A percentile compares a stretch with the other conserved stretches of the same genome.
phyloP scores from a whole-genome alignment of 768 basidiomycete genomes.

The Hysterangium stoloniferum region DNA sequence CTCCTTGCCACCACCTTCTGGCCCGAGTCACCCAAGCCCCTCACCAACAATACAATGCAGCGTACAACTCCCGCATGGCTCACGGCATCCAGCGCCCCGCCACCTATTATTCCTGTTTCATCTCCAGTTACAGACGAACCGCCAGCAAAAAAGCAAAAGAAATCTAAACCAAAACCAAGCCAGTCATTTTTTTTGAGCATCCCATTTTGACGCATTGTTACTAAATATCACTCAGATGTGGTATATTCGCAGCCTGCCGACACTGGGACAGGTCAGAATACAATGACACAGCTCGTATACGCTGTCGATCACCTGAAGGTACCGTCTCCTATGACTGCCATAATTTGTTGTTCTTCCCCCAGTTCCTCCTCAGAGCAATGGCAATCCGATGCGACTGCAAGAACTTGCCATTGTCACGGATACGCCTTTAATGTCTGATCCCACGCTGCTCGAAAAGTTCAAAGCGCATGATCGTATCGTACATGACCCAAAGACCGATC shows the following conservation, averaged over 20 bases:
- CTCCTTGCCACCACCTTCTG: too few species aligned
- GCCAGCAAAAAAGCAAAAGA: slow-evolving; percentile 8
- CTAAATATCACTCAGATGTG: slow-evolving; percentile 40
- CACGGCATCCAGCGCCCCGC: slow-evolving; percentile 54
- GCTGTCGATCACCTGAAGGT: slow-evolving; percentile 80
- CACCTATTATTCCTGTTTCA: slow-evolving; percentile 6
- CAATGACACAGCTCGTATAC: slow-evolving; percentile 83
- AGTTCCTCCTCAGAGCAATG: slow-evolving; percentile 35
- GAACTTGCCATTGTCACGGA: slow-evolving; percentile 79
- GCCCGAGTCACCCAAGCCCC: too few species aligned
- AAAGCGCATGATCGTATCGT: slow-evolving; percentile 70
- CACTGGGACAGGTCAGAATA: slow-evolving; percentile 70
- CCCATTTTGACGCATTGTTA: not conserved
- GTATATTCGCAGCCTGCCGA: slow-evolving; percentile 87
- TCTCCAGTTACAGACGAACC: slow-evolving; percentile 2
- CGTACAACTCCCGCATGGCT: slow-evolving; percentile 61
- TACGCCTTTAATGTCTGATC: slow-evolving; percentile 69
- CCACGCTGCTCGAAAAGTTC: slow-evolving; percentile 70
- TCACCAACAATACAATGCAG: too few species aligned
- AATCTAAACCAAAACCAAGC: slow-evolving; percentile 9
- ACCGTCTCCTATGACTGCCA: slow-evolving; percentile 25
- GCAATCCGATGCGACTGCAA: slow-evolving; percentile 76
- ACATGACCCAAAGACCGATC: slow-evolving; percentile 75
- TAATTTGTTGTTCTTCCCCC: not conserved
- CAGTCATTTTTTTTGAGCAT: not conserved